Percentiles rank a stretch among this genome's conserved stretches.
Evolutionary conservation across 2,329 filamentous ascomycete species (phyloP).

Genomic region (Coniochaeta sp.): DNA sequence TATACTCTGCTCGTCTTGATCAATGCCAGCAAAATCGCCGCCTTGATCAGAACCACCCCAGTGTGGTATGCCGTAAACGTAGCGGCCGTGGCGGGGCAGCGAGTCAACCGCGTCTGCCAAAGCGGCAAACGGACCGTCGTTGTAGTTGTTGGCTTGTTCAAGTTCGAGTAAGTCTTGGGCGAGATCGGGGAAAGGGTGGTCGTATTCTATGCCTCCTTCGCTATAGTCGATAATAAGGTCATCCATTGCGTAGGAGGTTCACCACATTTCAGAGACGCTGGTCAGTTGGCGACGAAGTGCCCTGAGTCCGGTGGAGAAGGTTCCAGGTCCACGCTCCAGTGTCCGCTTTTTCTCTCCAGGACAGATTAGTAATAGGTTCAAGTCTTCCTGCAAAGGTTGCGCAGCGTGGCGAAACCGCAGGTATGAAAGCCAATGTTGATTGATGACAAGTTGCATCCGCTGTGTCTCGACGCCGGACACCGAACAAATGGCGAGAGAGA

Average conservation of each 20-base stretch:
- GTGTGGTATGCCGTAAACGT: neutral
- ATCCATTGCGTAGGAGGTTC: neutral
- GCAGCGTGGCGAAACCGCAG: neutral
- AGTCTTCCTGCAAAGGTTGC: neutral
- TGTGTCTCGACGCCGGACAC: neutral
- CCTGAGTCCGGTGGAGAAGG: neutral
- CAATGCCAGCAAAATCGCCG: neutral
- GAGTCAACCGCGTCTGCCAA: neutral
- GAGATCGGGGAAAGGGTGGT: neutral
- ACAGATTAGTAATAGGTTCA: neutral
- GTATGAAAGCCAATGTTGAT: neutral
- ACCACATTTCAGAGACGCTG: neutral
- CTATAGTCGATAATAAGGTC: neutral
- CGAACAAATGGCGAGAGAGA: neutral
- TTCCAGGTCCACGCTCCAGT: neutral
- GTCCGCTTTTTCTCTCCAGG: neutral
- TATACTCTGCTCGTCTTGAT: neutral
- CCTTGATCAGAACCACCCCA: neutral
- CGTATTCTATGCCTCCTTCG: neutral
- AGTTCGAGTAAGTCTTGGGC: neutral
- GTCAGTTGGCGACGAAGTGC: neutral
- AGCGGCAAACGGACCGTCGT: neutral
- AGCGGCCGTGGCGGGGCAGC: neutral
- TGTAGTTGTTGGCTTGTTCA: neutral
- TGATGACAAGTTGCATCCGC: neutral